Evolutionary conservation across 495 filamentous ascomycete species (phyloP), one percentile per base, ranked within the genome.

Genomic region (Aspergillus cristatus): DNA sequence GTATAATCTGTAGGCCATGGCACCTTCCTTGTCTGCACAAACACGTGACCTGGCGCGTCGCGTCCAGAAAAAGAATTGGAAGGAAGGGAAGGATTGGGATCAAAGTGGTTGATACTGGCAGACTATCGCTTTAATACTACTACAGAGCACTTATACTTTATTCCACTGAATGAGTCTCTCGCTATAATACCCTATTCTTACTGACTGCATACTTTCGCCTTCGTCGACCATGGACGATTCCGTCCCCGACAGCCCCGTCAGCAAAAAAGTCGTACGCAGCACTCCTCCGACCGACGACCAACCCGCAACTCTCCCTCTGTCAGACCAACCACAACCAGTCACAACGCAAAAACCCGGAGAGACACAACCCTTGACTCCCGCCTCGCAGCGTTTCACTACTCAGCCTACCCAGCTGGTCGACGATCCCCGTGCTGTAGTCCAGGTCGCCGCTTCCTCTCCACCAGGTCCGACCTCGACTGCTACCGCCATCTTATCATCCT

Each of bases 391-490:
- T 53, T 62, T 53, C 42, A 83, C 79, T 1, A n/a, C 20, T 24
- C 82, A 89, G 47, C 79, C 85, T 0, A 90, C 86, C 0, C 86
- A 91, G 42, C 65, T 85, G 10, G 50, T 82, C 28, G 56, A 65
- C n/a, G 41, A 46, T 25, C 48, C 57, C 3, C 53, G 57, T 25
- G 49, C 56, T 25, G 60, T 78, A 8, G 70, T 96, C 28, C 86
- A 94, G 50, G 88, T 96, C 2, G 78, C 78, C 18, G 83, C 81
- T 8, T 91, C 86, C n/a, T 91, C 86, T 1, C 84, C 85, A 1
- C 70, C 78, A 35, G 67, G 65, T 24, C 55, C 68, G 12, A 45
- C 59, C 13, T 24, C 8, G 4, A 24, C 20, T 4, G n/a, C n/a
- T n/a, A n/a, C n/a, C n/a, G n/a, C n/a, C n/a, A n/a, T n/a, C n/a